These are phyloP conservation scores for Ganoderma meredithae DNA, from an alignment of 1,284 basidiomycete genomes.

Conservation along the genomic window DNA sequence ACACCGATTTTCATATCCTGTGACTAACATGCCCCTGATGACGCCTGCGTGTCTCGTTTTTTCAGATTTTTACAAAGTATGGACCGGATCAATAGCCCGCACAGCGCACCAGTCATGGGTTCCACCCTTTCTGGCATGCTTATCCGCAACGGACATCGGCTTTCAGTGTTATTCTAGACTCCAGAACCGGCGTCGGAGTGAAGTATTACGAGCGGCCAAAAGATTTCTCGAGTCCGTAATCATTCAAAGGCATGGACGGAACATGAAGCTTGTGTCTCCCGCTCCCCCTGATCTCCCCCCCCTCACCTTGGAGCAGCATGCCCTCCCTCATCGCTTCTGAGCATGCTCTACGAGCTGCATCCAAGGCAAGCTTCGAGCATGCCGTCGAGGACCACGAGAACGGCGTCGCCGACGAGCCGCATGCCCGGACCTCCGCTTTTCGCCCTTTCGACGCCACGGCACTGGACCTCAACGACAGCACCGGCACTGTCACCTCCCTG, in stretches of 20 bases:
- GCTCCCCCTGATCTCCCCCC: slow-evolving; percentile 1
- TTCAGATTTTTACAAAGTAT: not conserved
- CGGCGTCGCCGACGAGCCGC: slow-evolving; percentile 14
- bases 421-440: not conserved
- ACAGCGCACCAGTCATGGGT: not conserved
- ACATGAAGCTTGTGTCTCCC: not conserved
- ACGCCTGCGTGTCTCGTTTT: slow-evolving; percentile 7
- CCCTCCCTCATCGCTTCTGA: not conserved
- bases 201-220: not conserved
- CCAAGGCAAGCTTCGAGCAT: slow-evolving; percentile 12
- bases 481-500: slow-evolving; percentile 26
- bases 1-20: not conserved
- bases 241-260: not conserved
- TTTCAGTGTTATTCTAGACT: not conserved
- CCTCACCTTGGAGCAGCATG: slow-evolving; percentile 1
- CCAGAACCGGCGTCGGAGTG: slow-evolving; percentile 1
- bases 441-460: slow-evolving; percentile 25
- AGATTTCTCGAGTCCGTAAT: not conserved
- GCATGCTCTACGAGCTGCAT: not conserved
- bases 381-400: slow-evolving; percentile 15
- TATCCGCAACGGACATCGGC: slow-evolving; percentile 6
- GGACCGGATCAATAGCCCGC: slow-evolving; percentile 1
- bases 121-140: not conserved
- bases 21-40: not conserved
- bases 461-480: slow-evolving; percentile 29